Evolutionary conservation across 768 basidiomycete genomes (phyloP), one percentile per base, ranked within the genome.

Genomic region (Strobilomyces dryophilus): DNA sequence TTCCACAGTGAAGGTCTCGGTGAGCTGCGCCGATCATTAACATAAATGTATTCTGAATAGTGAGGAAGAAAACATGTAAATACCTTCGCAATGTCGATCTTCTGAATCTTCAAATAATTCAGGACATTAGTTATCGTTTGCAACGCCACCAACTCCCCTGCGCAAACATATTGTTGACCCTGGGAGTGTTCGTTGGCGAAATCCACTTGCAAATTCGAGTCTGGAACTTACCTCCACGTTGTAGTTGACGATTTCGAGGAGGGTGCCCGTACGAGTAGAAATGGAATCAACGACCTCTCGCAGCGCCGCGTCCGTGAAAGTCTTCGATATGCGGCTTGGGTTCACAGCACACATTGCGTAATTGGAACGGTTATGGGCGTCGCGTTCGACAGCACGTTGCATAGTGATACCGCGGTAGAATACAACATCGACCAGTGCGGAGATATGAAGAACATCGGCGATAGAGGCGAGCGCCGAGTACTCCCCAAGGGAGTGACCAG

Each of bases 331-430:
- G 51, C 95, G 88, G 61, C 92, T 87, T 4, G 95, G 95, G 70
- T 99, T 98, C 61, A 97, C 90, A n/a, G 97, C 95, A 71, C 94
- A 95, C 97, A 99, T 98, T 9, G 93, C 95, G 63, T 98, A 99
- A 68, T 95, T 93, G 24, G 92, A 95, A 35, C 97, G 83, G 64
- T 95, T 95, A 52, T 89, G 77, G 2, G 87, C 77, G 66, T 99
- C 97, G 31, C 97, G 92, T 72, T 97, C 93, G 53, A 99, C 97
- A 26, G 97, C 97, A 21, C 97, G 92, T 66, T 98, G 97, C 97
- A 98, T 99, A 34, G 97, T 99, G 66, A 99, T 95, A 62, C 97
- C 97, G 69, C 97, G 92, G 72, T 98, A 99, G 80, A 99, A 99
- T 26, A 99, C 95, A 64, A 99, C 92, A 61, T 99, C 97, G 64